Conservation (phyloP, 2,329 filamentous ascomycete species). For the Didymosphaeria variabile region DNA sequence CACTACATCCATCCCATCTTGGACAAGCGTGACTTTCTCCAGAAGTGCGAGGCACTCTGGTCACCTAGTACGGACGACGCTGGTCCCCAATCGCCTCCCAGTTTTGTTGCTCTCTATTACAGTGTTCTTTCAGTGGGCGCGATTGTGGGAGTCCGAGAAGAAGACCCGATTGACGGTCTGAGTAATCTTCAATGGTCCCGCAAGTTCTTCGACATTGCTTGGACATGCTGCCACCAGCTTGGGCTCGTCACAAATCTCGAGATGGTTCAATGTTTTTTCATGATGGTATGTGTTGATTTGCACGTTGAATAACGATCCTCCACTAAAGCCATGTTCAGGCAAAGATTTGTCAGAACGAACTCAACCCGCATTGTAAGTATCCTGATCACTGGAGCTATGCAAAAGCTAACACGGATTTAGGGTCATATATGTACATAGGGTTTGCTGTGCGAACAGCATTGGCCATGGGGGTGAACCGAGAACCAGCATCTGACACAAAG, state of each 20-base stretch:
- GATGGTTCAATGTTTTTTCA: slow-evolving; percentile 59
- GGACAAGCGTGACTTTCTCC: slow-evolving; percentile 56
- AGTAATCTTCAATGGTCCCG: slow-evolving; percentile 58
- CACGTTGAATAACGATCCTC: not conserved
- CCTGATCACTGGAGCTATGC: not conserved
- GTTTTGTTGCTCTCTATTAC: slow-evolving; percentile 59
- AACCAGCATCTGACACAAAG: slow-evolving; percentile 24
- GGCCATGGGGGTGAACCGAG: slow-evolving; percentile 59
- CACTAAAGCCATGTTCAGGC: slow-evolving; percentile 31
- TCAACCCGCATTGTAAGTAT: slow-evolving; percentile 53
- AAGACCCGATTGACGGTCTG: slow-evolving; percentile 55
- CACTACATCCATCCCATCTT: slow-evolving; percentile 60
- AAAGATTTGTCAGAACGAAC: slow-evolving; percentile 61
- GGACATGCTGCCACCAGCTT: slow-evolving; percentile 50
- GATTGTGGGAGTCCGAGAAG: slow-evolving; percentile 56
- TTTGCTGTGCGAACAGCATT: slow-evolving; percentile 59
- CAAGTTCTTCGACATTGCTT: slow-evolving; percentile 56
- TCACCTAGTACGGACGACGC: slow-evolving; percentile 33
- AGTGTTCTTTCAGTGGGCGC: slow-evolving; percentile 59
- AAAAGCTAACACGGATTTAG: not conserved
- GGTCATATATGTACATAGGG: slow-evolving; percentile 60
- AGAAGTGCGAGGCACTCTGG: slow-evolving; percentile 57
- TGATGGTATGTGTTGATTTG: slow-evolving; percentile 40
- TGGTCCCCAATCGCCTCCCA: slow-evolving; percentile 42
- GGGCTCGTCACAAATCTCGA: slow-evolving; percentile 58